Base-by-base conservation (phyloP, 257 asterid species). In the Verbascum thapsus region DNA sequence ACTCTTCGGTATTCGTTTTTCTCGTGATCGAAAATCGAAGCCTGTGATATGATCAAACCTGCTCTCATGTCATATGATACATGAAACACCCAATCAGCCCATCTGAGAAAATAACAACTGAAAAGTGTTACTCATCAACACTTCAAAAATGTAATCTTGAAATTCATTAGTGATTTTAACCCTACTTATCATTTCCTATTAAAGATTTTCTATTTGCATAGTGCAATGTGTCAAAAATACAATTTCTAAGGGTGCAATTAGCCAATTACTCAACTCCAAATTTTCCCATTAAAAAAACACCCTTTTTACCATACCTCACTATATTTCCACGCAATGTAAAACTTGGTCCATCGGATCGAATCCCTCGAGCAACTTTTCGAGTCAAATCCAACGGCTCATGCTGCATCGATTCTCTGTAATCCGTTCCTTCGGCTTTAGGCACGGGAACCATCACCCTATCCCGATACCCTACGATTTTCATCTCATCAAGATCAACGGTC, bases 31-130 rank as follows among this genome's bases (percentile, higher is more conserved):
- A n/a, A n/a, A n/a, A n/a, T n/a, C n/a, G n/a, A n/a, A n/a, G n/a
- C n/a, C n/a, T n/a, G 48, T 19, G 95, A 85, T 62, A 91, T 76
- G n/a, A 80, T 58, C 8, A 80, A 38, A n/a, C 96, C 96, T 0
- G 82, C 89, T 72, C 89, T 71, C 87, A 83, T 81, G 72, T 88
- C 95, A 37, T 73, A 87, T 20, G 81, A 70, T 11, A 83, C 7
- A 34, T 87, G 95, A 34, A 90, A 77, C 41, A 64, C 71, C 95
- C 97, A 90, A 63, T 78, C 58, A 1, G 64, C 80, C 95, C 96
- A 90, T 74, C 96, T 86, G 70, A 60, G 9, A 40, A 13, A n/a
- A n/a, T n/a, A n/a, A n/a, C n/a, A n/a, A n/a, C n/a, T n/a, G n/a
- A n/a, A n/a, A n/a, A n/a, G 37, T 18, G 37, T 55, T 32, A 32